A percentile compares a stretch with the other conserved stretches of the same genome.
phyloP scores from a whole-genome alignment of 768 basidiomycete genomes.

The Trametes coccinea region DNA sequence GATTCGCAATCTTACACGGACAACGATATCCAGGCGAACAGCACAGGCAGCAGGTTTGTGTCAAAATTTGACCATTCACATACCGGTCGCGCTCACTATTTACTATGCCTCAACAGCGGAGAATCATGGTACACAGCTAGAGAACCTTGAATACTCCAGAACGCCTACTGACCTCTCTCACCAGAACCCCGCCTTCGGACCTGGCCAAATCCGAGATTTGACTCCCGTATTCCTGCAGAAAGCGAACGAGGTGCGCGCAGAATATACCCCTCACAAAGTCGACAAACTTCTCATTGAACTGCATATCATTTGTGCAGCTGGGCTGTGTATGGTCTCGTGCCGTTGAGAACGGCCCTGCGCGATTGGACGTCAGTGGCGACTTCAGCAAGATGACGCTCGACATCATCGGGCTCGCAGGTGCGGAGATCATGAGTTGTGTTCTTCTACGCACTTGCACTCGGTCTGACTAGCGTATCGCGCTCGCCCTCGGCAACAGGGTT shows the following conservation, averaged over 20 bases:
- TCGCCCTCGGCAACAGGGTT: slow-evolving; percentile 29
- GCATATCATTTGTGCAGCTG: slow-evolving; percentile 1
- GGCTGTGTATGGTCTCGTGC: slow-evolving; percentile 7
- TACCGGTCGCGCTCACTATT: too few relatives aligned
- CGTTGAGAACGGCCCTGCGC: slow-evolving; percentile 12
- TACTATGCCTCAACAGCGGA: slow-evolving; percentile 1
- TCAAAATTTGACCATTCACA: background rate
- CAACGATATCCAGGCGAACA: background rate
- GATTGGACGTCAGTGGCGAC: slow-evolving; percentile 36
- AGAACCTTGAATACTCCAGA: background rate
- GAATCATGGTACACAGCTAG: slow-evolving; percentile 32
- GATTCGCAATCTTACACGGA: too few relatives aligned
- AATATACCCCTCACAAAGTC: background rate
- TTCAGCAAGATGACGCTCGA: slow-evolving; percentile 39
- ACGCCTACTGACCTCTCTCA: background rate
- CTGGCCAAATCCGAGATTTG: slow-evolving; percentile 55
- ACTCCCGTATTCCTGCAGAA: slow-evolving; percentile 59
- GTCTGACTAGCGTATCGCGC: background rate
- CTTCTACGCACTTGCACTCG: background rate
- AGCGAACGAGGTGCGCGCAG: slow-evolving; percentile 43
- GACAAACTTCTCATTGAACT: background rate
- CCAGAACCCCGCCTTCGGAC: slow-evolving; percentile 69
- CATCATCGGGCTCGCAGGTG: slow-evolving; percentile 44
- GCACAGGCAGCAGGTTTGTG: background rate
- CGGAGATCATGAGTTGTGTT: background rate